Conservation (phyloP, 768 basidiomycete genomes). For the Lactarius tabidus region DNA sequence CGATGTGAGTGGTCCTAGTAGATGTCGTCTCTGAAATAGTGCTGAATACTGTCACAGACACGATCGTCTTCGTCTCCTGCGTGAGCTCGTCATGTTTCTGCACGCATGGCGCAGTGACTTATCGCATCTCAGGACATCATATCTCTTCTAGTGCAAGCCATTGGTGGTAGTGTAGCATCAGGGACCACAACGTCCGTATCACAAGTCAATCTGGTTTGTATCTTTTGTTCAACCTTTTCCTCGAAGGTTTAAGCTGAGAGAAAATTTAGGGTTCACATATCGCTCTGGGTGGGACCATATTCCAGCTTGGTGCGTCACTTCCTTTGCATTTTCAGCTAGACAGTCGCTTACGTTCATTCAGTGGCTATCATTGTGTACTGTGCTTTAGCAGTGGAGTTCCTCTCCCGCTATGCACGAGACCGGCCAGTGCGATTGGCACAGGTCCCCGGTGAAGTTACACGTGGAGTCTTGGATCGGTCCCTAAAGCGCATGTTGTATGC, state of each 20-base stretch:
- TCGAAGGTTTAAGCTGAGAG: neutral
- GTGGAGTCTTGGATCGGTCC: conserved; percentile 1
- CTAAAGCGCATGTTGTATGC: conserved; percentile 11
- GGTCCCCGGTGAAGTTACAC: neutral
- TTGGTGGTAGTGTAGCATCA: conserved; percentile 21
- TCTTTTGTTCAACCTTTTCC: neutral
- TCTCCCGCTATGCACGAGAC: conserved; percentile 7
- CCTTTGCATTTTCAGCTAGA: neutral
- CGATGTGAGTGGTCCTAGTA: conserved; percentile 12
- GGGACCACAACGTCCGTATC: neutral
- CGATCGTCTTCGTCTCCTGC: conserved; percentile 17
- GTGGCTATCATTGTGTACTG: conserved; percentile 20
- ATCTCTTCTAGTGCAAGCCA: conserved; percentile 16
- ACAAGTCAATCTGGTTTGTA: conserved; percentile 7
- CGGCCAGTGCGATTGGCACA: conserved; percentile 1
- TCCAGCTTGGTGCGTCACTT: conserved; percentile 18
- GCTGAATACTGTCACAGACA: conserved; percentile 11
- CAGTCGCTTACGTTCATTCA: neutral
- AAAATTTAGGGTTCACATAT: conserved; percentile 15
- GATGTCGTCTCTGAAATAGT: neutral
- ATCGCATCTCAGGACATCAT: conserved; percentile 20
- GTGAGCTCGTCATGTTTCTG: conserved; percentile 1
- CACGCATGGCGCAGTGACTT: neutral
- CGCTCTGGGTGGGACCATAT: conserved; percentile 20
- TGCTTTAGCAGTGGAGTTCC: conserved; percentile 16